Evolutionary conservation across 345 rosid genomes (phyloP).

Genomic region (Chamaenerion angustifolium): DNA sequence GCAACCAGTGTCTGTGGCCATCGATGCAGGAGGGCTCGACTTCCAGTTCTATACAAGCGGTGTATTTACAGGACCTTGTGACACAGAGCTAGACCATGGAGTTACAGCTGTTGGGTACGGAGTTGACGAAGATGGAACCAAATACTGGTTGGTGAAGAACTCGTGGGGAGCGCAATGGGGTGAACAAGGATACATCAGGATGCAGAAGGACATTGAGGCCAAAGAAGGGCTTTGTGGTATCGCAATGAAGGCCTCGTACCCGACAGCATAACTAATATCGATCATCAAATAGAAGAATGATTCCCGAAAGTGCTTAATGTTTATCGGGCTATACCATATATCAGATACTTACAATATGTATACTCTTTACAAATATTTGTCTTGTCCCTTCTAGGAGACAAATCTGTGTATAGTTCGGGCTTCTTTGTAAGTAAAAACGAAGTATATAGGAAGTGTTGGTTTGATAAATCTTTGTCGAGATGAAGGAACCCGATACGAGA

Average conservation of each 20-base stretch:
- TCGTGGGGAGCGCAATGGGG: constrained; percentile 27
- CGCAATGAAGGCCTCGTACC: constrained; percentile 22
- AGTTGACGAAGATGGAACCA: constrained; percentile 3
- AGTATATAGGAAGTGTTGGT: no score
- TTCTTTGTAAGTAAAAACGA: no score
- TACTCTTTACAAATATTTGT: no score
- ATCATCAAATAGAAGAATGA: no score
- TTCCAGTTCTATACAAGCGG: constrained; percentile 22
- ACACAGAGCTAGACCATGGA: constrained; percentile 17
- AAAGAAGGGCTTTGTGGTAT: constrained; percentile 29
- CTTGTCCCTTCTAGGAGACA: no score
- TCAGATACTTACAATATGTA: no score
- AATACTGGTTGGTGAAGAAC: constrained; percentile 28
- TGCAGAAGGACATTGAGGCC: constrained; percentile 14
- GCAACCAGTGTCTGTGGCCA: constrained; percentile 19
- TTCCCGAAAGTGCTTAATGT: no score
- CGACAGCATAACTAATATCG: constrained; percentile 5
- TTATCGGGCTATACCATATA: no score
- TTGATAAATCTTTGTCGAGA: no score
- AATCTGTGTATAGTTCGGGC: no score
- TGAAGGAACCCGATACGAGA: no score
- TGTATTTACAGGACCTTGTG: constrained; percentile 14
- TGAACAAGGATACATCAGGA: constrained; percentile 19
- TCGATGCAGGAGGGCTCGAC: constrained; percentile 14
- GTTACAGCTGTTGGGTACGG: constrained; percentile 16